Evolutionary conservation across 306 rosid genomes (phyloP).

Genomic region (Lablab purpureus): DNA sequence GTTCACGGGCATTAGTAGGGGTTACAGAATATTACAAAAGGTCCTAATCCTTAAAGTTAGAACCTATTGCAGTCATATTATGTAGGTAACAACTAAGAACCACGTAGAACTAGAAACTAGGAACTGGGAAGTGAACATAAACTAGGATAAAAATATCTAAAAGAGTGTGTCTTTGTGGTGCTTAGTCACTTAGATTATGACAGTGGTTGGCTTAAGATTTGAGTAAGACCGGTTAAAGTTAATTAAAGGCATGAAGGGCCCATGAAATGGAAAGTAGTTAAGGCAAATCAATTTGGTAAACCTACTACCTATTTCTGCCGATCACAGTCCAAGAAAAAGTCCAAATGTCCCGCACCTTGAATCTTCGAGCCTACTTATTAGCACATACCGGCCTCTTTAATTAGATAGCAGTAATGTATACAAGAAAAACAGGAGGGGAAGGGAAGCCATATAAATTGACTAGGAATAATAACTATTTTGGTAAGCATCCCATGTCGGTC

Average conservation of each 20-base stretch:
- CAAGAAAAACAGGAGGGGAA: background rate
- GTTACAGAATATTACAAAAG: conserved; percentile 21
- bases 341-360: conserved; percentile 31
- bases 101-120: background rate
- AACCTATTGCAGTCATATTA: background rate
- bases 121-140: conserved; percentile 27
- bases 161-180: conserved; percentile 1
- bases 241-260: conserved; percentile 31
- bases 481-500: conserved; percentile 6
- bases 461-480: conserved; percentile 23
- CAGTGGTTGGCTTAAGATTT: background rate
- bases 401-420: background rate
- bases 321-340: conserved; percentile 26
- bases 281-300: conserved; percentile 60
- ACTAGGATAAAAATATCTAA: background rate
- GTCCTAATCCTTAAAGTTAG: background rate
- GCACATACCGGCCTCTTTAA: conserved; percentile 47
- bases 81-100: background rate
- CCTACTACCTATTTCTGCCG: conserved; percentile 53
- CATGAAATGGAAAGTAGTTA: conserved; percentile 53
- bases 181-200: background rate
- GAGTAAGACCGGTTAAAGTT: conserved; percentile 34
- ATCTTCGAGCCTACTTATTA: conserved; percentile 28
- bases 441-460: conserved; percentile 11
- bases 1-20: conserved; percentile 29